These are phyloP conservation scores for Mrakiaceae sp. DNA, from an alignment of 1,284 basidiomycete genomes.

Conservation along the genomic window DNA sequence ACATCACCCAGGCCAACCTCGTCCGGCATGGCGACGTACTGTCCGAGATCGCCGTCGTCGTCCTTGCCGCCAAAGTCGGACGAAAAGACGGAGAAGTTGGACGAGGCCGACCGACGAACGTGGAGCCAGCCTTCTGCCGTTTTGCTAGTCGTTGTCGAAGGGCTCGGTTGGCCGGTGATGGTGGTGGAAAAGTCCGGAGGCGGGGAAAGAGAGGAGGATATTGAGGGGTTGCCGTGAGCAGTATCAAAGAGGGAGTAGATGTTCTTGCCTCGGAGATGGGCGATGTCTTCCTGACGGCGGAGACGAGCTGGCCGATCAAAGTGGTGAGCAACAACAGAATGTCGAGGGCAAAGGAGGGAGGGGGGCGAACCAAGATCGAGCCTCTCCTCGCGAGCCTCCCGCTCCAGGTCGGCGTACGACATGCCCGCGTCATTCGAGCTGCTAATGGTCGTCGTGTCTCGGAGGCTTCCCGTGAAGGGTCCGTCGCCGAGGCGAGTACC, in stretches of 20 bases:
- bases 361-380: slow-evolving; percentile 3
- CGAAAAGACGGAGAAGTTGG: not conserved
- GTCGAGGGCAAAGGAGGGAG: not conserved
- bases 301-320: not conserved
- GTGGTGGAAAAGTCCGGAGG: not conserved
- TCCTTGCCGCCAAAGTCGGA: not conserved
- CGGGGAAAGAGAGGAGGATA: not conserved
- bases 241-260: not conserved
- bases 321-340: not conserved
- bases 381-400: slow-evolving; percentile 11
- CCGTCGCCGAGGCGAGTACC: no score
- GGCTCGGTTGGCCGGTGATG: not conserved
- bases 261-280: not conserved
- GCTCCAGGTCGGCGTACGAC: not conserved
- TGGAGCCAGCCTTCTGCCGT: no score
- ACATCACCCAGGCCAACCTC: no score
- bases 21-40: not conserved
- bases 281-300: not conserved
- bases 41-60: not conserved
- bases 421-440: no score
- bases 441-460: no score
- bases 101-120: not conserved
- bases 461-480: no score
- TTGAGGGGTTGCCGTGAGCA: no score
- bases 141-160: no score